Base-by-base conservation (phyloP, 805 yeast species). In the Candida schatavii region DNA sequence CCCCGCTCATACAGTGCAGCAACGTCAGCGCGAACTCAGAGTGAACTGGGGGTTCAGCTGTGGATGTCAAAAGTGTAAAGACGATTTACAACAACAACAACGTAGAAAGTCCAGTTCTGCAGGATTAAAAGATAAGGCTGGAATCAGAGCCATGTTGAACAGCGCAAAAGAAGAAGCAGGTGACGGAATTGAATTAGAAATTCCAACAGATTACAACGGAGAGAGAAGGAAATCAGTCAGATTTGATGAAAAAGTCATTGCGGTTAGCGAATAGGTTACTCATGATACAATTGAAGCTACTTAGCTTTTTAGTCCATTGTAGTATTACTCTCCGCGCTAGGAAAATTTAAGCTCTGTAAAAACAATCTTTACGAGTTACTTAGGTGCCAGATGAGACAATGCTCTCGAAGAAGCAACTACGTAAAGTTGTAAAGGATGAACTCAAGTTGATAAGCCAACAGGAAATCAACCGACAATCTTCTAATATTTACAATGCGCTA, bases 21-120 rank as follows among this genome's bases (percentile, higher is more conserved):
- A 81, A 44, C 74, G 96, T 47, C 80, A 78, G 51, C 59, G 84
- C 47, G 81, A 77, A 47, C 64, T 88, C 37, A 63, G 90, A 44
- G 78, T 80, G 10, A 82, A 83, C 51, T 88, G 88, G 87, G 95
- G 95, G 3, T 88, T 88, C 58, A 54, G 74, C 15, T 88, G 96
- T 60, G 60, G 57, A 20, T 88, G 96, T 57, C 51, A 61, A 10
- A 75, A 83, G 47, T 88, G 96, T 60, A 74, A 75, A 51, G 65
- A 64, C 5, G 90, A 85, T 47, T 55, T 70, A 27, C 66, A 66
- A 39, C 46, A 37, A 1, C 66, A 70, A 37, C 74, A 75, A 31
- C 57, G 75, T 48, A 68, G 80, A 41, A 72, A 75, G 46, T 74
- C 80, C 1, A 59, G 65, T 35, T 48, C 59, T 9, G 35, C 35